These are phyloP conservation scores for Calonectria multiphialidica DNA, from an alignment of 2,329 filamentous ascomycete species.

Conservation along the genomic window DNA sequence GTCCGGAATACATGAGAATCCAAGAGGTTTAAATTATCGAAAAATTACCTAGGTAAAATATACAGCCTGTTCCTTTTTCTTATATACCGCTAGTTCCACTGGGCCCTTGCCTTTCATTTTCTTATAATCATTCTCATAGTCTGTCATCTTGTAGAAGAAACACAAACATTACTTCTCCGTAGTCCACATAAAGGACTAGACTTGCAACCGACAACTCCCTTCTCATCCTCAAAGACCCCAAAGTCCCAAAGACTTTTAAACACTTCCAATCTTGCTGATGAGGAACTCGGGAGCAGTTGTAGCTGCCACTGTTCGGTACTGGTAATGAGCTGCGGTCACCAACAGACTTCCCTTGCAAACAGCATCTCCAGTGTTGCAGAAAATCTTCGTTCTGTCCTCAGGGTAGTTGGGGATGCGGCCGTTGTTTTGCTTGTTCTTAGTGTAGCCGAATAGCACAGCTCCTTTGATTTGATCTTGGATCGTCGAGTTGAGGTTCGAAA, in stretches of 20 bases:
- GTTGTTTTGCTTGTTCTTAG: slow-evolving; percentile 53
- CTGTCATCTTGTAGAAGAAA: background rate
- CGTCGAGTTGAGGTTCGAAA: slow-evolving; percentile 45
- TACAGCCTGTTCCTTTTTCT: no score
- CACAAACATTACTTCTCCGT: background rate
- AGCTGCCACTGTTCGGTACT: background rate
- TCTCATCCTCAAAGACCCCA: background rate
- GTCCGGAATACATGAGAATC: no score
- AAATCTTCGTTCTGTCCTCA: slow-evolving; percentile 46
- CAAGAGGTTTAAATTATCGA: no score
- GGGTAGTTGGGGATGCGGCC: slow-evolving; percentile 53
- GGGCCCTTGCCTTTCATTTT: background rate
- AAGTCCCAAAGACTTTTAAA: no score
- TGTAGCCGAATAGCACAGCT: slow-evolving; percentile 53
- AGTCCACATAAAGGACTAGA: background rate
- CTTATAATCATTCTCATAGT: background rate
- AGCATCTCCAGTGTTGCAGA: slow-evolving; percentile 49
- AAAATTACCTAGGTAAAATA: no score
- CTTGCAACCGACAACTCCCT: background rate
- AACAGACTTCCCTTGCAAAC: slow-evolving; percentile 50
- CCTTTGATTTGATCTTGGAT: slow-evolving; percentile 49
- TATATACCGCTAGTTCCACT: no score
- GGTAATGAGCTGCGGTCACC: slow-evolving; percentile 47
- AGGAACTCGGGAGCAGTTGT: background rate
- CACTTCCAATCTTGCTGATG: background rate